Evolutionary conservation across 768 basidiomycete species (phyloP).

Genomic region (Mycena filopes): DNA sequence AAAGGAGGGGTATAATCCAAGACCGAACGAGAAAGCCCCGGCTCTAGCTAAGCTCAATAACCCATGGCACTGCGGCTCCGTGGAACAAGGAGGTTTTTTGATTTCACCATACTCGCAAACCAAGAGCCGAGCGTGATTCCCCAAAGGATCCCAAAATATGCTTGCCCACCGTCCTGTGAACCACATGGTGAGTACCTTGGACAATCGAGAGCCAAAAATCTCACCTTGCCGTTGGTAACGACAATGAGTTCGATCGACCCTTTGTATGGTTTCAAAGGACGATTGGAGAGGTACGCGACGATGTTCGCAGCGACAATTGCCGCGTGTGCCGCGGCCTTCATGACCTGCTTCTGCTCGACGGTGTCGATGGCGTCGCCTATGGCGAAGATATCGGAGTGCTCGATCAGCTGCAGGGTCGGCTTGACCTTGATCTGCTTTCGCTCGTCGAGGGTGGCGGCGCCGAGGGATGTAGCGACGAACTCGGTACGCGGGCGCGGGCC

Average conservation of each 20-base stretch:
- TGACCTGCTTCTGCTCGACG: too few species aligned
- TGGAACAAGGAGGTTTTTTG: conserved; percentile 36
- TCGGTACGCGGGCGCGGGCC: conserved; percentile 61
- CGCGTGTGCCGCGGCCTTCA: conserved; percentile 57
- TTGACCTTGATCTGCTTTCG: conserved; percentile 56
- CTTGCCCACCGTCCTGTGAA: conserved; percentile 50
- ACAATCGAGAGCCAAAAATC: conserved; percentile 19
- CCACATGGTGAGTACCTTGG: conserved; percentile 1
- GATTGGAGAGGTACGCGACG: conserved; percentile 42
- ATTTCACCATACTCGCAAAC: conserved; percentile 46
- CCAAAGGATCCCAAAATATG: conserved; percentile 53
- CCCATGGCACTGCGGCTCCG: conserved; percentile 24
- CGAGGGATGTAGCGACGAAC: conserved; percentile 56
- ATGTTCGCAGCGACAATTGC: conserved; percentile 61
- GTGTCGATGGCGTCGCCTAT: too few species aligned
- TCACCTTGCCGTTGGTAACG: conserved; percentile 63
- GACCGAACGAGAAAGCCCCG: background rate
- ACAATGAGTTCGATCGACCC: conserved; percentile 64
- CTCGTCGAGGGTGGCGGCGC: conserved; percentile 43
- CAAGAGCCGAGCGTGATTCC: conserved; percentile 58
- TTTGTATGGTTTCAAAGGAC: conserved; percentile 53
- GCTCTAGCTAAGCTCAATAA: background rate
- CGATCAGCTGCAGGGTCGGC: conserved; percentile 61
- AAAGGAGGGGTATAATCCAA: background rate
- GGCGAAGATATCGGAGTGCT: conserved; percentile 51